Evolutionary conservation across 2,329 filamentous ascomycete species (phyloP).

Genomic region (Pseudopithomyces chartarum): DNA sequence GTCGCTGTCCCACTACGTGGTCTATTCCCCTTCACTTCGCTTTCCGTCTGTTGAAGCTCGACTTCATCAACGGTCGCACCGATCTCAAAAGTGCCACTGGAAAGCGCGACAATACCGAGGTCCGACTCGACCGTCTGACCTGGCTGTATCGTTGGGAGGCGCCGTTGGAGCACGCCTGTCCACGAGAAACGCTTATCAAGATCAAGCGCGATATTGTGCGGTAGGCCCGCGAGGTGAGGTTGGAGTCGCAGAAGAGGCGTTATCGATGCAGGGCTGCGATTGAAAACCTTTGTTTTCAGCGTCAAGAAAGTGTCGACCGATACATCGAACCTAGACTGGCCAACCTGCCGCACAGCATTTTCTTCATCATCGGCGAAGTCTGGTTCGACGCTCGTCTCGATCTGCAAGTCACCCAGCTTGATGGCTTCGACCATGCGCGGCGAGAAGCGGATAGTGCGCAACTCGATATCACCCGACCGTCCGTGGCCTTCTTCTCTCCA

Average conservation of each 20-base stretch:
- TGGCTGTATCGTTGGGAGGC: constrained; percentile 66
- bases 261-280: constrained; percentile 71
- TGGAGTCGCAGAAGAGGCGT: constrained; percentile 75
- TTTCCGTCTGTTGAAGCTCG: constrained; percentile 49
- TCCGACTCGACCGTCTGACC: constrained; percentile 64
- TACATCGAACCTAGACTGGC: constrained; percentile 53
- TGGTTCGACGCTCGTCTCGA: constrained; percentile 57
- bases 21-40: constrained; percentile 22
- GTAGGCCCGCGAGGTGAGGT: constrained; percentile 75
- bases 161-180: constrained; percentile 82
- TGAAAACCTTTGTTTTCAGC: constrained; percentile 72
- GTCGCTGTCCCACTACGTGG: constrained; percentile 30
- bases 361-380: constrained; percentile 21
- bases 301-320: constrained; percentile 69
- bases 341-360: constrained; percentile 42
- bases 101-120: constrained; percentile 75
- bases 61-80: constrained; percentile 82
- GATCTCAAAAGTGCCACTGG: constrained; percentile 81
- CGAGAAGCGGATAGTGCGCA: constrained; percentile 75
- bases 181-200: constrained; percentile 81
- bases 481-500: constrained; percentile 67
- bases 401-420: constrained; percentile 74
- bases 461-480: constrained; percentile 71
- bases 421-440: constrained; percentile 82
- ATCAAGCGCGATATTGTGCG: constrained; percentile 75